Conservation (phyloP, 2,329 filamentous ascomycete species). For the Alternaria triticimaculans region DNA sequence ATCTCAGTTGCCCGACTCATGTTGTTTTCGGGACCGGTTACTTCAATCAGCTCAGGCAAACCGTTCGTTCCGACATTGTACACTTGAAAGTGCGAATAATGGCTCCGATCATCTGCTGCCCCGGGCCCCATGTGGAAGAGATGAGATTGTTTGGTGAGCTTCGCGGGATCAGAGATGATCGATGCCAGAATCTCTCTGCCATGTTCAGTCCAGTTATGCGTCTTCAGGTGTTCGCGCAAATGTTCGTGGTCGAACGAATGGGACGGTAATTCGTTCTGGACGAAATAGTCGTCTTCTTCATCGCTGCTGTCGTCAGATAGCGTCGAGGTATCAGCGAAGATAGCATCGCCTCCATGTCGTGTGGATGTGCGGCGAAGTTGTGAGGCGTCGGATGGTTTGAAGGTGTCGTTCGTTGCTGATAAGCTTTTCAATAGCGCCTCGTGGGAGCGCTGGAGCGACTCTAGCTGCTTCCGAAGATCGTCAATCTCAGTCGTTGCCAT, state of each 20-base stretch:
- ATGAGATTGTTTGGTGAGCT: constrained; percentile 52
- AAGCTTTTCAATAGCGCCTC: constrained; percentile 39
- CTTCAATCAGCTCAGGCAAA: constrained; percentile 48
- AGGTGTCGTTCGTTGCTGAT: constrained; percentile 36
- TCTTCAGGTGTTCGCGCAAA: constrained; percentile 54
- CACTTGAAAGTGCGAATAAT: constrained; percentile 62
- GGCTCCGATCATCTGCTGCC: constrained; percentile 50
- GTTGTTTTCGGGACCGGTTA: constrained; percentile 39
- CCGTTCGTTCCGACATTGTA: constrained; percentile 62
- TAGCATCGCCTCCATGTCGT: constrained; percentile 30
- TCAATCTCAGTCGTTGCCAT: constrained; percentile 41
- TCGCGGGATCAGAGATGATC: constrained; percentile 52
- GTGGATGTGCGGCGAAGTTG: constrained; percentile 31
- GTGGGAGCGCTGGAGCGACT: constrained; percentile 42
- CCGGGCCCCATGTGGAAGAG: constrained; percentile 53
- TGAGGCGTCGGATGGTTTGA: constrained; percentile 32
- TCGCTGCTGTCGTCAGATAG: constrained; percentile 45
- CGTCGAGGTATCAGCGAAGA: constrained; percentile 44
- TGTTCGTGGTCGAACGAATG: constrained; percentile 53
- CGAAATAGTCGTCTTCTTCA: constrained; percentile 46
- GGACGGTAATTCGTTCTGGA: constrained; percentile 49
- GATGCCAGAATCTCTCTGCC: constrained; percentile 51
- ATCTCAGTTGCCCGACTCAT: constrained; percentile 44
- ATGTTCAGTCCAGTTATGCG: constrained; percentile 52
- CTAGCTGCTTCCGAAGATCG: constrained; percentile 41